phyloP scores from a whole-genome alignment of 208 protist genomes.

The Histomonas meleagridis region DNA sequence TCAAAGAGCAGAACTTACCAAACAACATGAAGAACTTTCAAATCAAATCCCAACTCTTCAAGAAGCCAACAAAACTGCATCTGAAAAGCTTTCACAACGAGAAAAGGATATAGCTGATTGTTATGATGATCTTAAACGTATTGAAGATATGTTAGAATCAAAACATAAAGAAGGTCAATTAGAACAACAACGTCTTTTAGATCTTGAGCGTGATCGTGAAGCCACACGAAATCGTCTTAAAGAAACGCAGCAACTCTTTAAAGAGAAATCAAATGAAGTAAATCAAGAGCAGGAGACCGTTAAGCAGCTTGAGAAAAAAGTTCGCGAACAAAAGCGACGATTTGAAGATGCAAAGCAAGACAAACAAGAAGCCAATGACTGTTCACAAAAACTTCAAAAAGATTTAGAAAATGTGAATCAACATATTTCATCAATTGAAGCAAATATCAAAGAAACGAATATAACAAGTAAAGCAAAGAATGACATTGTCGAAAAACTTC shows the following conservation, averaged over 20 bases:
- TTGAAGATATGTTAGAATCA: not conserved
- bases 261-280: not conserved
- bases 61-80: not conserved
- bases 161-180: not conserved
- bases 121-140: not conserved
- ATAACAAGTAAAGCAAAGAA: not conserved
- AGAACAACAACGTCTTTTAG: not conserved
- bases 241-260: not conserved
- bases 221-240: not conserved
- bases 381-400: not conserved
- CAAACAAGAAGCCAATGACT: not conserved
- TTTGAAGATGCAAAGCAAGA: slow-evolving; percentile 2
- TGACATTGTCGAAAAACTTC: not conserved
- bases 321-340: not conserved
- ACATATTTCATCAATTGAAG: not conserved
- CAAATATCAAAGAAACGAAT: not conserved
- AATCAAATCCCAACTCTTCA: not conserved
- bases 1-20: not conserved
- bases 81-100: not conserved
- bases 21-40: not conserved
- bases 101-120: not conserved
- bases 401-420: not conserved
- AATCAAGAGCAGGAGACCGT: not conserved
- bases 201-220: not conserved
- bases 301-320: not conserved